Percentiles rank a stretch among this genome's conserved stretches.
phyloP scores from a whole-genome alignment of 176 grass and related monocot species.

The Elymus sibiricus region DNA sequence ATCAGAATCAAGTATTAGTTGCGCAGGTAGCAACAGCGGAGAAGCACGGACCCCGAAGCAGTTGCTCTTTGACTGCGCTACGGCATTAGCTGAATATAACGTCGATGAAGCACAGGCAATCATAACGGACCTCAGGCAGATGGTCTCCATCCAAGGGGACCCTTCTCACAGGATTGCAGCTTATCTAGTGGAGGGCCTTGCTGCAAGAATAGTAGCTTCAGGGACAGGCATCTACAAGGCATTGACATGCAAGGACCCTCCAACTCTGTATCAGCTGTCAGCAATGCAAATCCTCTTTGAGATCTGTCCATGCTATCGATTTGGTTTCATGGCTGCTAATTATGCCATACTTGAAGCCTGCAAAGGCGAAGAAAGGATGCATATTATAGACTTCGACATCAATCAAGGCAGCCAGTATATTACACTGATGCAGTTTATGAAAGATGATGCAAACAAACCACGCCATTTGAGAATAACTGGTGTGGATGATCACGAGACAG shows the following conservation, averaged over 20 bases:
- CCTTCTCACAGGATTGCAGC: conserved; percentile 88
- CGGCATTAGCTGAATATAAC: conserved; percentile 67
- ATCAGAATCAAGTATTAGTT: conserved; percentile 85
- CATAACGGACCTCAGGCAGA: conserved; percentile 79
- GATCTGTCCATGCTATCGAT: conserved; percentile 86
- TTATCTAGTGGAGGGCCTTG: conserved; percentile 87
- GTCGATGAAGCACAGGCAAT: conserved; percentile 69
- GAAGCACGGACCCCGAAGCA: conserved; percentile 77
- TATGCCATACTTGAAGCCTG: conserved; percentile 83
- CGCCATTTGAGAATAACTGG: conserved; percentile 81
- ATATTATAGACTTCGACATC: conserved; percentile 96
- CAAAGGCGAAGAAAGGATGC: conserved; percentile 80
- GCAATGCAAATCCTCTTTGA: conserved; percentile 99
- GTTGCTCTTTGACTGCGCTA: conserved; percentile 73
- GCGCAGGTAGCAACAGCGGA: conserved; percentile 48
- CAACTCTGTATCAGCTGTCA: conserved; percentile 82
- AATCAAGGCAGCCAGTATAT: conserved; percentile 97
- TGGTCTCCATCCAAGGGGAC: conserved; percentile 90
- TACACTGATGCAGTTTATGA: conserved; percentile 71
- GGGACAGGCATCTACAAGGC: conserved; percentile 87
- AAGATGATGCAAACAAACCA: conserved; percentile 54
- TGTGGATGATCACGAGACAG: conserved; percentile 91
- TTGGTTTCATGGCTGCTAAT: conserved; percentile 96
- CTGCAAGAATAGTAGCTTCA: conserved; percentile 85
- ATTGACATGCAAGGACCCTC: conserved; percentile 89